A percentile compares a stretch with the other conserved stretches of the same genome.
phyloP scores from a whole-genome alignment of 306 rosid species.

The Casuarina glauca region DNA sequence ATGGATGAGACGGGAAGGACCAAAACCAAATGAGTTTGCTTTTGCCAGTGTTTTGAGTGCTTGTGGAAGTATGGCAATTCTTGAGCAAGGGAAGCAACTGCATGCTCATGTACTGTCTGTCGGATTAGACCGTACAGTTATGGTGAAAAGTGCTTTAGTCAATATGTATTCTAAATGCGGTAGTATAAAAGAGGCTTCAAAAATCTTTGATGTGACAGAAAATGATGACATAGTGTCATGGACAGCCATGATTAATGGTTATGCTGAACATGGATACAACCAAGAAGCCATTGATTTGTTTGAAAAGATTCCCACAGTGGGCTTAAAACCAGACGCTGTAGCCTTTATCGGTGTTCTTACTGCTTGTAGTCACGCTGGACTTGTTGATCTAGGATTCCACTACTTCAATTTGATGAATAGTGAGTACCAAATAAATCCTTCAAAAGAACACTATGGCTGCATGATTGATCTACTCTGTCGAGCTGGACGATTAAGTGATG shows the following conservation, averaged over 20 bases:
- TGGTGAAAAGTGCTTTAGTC: conserved; percentile 66
- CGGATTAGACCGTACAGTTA: conserved; percentile 54
- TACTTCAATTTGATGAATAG: conserved; percentile 52
- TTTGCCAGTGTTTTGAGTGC: conserved; percentile 71
- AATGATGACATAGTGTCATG: conserved; percentile 57
- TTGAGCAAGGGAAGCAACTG: conserved; percentile 75
- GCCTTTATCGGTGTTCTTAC: conserved; percentile 71
- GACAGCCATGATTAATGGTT: conserved; percentile 83
- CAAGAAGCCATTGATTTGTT: conserved; percentile 70
- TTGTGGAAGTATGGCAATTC: conserved; percentile 78
- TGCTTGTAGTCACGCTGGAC: conserved; percentile 82
- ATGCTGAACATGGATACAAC: conserved; percentile 72
- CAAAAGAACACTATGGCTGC: conserved; percentile 79
- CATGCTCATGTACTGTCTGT: conserved; percentile 63
- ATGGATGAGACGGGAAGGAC: conserved; percentile 73
- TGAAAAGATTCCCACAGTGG: conserved; percentile 49
- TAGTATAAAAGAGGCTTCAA: conserved; percentile 59
- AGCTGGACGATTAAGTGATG: conserved; percentile 68
- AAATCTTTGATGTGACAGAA: conserved; percentile 38
- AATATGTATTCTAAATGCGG: conserved; percentile 82
- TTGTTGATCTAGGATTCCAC: conserved; percentile 69
- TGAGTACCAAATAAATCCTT: conserved; percentile 51
- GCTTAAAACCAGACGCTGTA: conserved; percentile 65
- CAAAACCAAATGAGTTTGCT: conserved; percentile 70
- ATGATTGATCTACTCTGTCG: conserved; percentile 83